These are phyloP conservation scores for Sarocladiaceae sp. DNA, from an alignment of 2,329 filamentous ascomycete genomes.

Conservation along the genomic window DNA sequence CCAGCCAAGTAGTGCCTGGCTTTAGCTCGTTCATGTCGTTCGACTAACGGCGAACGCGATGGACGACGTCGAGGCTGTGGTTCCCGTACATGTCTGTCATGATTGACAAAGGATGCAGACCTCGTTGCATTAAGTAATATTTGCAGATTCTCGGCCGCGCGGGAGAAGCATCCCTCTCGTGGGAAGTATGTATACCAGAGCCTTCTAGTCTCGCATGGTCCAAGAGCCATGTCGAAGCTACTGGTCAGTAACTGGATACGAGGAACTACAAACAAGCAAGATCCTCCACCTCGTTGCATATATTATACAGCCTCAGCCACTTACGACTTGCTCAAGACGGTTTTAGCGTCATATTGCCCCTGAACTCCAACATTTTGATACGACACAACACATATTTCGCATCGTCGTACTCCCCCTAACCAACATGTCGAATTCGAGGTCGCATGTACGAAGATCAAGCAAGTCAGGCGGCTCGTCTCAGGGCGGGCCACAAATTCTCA, in stretches of 20 bases:
- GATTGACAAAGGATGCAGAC: slow-evolving; percentile 2
- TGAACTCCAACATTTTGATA: not conserved
- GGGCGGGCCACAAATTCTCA: slow-evolving; percentile 3
- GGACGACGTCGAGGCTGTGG: not conserved
- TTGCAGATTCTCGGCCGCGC: not conserved
- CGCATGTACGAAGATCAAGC: not conserved
- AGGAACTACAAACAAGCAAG: slow-evolving; percentile 4
- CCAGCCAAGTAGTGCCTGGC: not conserved
- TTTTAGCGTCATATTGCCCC: not conserved
- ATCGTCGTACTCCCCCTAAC: not conserved
- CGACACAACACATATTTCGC: no score
- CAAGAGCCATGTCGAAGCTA: not conserved
- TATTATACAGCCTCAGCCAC: not conserved
- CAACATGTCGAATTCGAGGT: slow-evolving; percentile 4
- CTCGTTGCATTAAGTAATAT: not conserved
- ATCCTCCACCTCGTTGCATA: slow-evolving; percentile 5
- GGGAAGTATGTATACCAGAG: no score
- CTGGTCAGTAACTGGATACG: slow-evolving; percentile 1
- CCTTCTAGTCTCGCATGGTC: not conserved
- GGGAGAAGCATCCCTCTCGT: not conserved
- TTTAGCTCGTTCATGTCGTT: no score
- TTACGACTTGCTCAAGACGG: slow-evolving; percentile 7
- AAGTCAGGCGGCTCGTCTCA: not conserved
- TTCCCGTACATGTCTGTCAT: not conserved
- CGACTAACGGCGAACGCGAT: not conserved